Evolutionary conservation across 495 filamentous ascomycete species (phyloP), one percentile per base, ranked within the genome.

Genomic region (Podospora fimiseda): DNA sequence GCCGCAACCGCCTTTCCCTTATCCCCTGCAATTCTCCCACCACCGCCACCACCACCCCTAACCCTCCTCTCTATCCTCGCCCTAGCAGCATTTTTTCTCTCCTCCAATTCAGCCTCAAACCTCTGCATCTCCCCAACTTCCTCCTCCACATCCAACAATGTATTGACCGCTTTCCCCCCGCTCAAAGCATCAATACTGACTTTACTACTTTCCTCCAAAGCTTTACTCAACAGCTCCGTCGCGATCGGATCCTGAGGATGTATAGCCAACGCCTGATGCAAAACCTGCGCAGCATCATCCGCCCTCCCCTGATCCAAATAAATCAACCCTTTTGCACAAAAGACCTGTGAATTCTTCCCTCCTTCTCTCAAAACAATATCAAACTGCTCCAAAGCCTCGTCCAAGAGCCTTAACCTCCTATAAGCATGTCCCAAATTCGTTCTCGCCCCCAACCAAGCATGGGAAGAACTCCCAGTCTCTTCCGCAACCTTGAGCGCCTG

Each of bases 361-460:
- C 87, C 87, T 27, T 86, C 79, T 5, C 88, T 76, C 22, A 90
- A 78, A 60, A 96, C 91, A 58, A 88, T 83, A 43, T 90, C 82
- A 48, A 94, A 96, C 61, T 91, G 79, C 1, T 73, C 74, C 4
- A 97, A 75, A 0, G 92, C 86, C 23, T 87, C 79, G 15, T 84
- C 76, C 57, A 86, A 78, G 43, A 78, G 72, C n/a, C 84, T 78
- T 48, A 85, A 60, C 6, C 90, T 84, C 14, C 93, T 81, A 52
- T 88, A 82, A 0, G 91, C 89, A 63, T 98, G 94, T 2, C 81
- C 93, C 22, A 98, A 74, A 55, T 97, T 97, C 4, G 87, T 87
- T 23, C 89, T 82, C 2, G 89, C 91, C 3, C 91, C 83, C 1
- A 95, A 74, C 90, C 89, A 96, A 2, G 92, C 88, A 37, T 80